Conservation (phyloP, 768 basidiomycete species). For the Chalciporus pseudorubinellus region DNA sequence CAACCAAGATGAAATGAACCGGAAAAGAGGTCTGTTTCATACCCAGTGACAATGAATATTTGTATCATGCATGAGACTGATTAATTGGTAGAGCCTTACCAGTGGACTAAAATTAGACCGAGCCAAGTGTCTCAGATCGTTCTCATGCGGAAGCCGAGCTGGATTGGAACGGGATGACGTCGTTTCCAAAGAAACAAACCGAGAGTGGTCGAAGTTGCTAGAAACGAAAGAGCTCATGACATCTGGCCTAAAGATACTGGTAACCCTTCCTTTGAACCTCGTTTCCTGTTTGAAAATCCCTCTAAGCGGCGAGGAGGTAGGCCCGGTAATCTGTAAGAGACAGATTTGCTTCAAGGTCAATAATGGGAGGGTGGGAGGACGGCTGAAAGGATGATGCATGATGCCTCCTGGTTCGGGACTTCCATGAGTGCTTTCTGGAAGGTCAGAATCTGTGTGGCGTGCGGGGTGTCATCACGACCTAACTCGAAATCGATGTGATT, state of each 20-base stretch:
- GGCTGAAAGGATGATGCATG: neutral
- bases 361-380: neutral
- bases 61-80: neutral
- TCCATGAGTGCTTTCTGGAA: too few species aligned
- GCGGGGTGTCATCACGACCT: slow-evolving; percentile 6
- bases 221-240: neutral
- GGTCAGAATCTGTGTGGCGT: slow-evolving; percentile 16
- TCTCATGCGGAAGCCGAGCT: slow-evolving; percentile 9
- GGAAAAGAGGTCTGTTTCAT: neutral
- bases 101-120: slow-evolving; percentile 8
- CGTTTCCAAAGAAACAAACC: slow-evolving; percentile 23
- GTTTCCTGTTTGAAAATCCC: slow-evolving; percentile 7
- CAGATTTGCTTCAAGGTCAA: neutral
- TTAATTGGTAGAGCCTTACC: too few species aligned
- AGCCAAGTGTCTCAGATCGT: neutral
- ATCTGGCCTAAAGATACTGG: too few species aligned
- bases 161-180: slow-evolving; percentile 16
- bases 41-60: neutral
- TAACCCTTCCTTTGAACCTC: slow-evolving; percentile 10
- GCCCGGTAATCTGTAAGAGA: too few species aligned
- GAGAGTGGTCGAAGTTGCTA: slow-evolving; percentile 4
- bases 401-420: too few species aligned
- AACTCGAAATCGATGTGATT: too few species aligned
- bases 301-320: too few species aligned
- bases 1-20: too few species aligned